A percentile compares a stretch with the other conserved stretches of the same genome.
Conservation (phyloP, 2,329 filamentous ascomycete genomes). For the Coniochaeta sp. region DNA sequence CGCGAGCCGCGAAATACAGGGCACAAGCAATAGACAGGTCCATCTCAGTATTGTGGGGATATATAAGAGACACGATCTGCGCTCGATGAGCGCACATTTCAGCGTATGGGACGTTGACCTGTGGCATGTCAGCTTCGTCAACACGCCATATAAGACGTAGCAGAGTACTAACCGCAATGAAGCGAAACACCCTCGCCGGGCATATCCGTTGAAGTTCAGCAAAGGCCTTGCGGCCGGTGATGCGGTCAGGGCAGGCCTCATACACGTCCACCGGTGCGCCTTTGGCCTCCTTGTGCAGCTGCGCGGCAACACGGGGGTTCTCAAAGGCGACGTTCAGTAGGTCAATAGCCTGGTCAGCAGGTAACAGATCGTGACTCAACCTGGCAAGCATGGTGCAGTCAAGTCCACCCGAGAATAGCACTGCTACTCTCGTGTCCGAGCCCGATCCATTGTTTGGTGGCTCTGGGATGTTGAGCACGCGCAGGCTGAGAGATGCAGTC, state of each 20-base stretch:
- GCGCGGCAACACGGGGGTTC: slow-evolving; percentile 69
- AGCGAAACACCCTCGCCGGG: slow-evolving; percentile 68
- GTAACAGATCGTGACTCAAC: slow-evolving; percentile 70
- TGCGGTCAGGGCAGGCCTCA: slow-evolving; percentile 82
- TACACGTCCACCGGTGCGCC: slow-evolving; percentile 41
- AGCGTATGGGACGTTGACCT: slow-evolving; percentile 75
- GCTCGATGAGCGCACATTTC: slow-evolving; percentile 64
- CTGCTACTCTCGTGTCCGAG: slow-evolving; percentile 53
- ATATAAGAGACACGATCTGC: slow-evolving; percentile 69
- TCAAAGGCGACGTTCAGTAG: slow-evolving; percentile 95
- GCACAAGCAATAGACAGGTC: slow-evolving; percentile 90
- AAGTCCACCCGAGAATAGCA: slow-evolving; percentile 90
- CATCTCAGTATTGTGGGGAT: slow-evolving; percentile 97
- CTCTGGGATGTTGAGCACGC: slow-evolving; percentile 59
- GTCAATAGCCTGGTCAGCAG: slow-evolving; percentile 64
- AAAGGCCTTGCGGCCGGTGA: slow-evolving; percentile 76
- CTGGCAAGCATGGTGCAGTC: slow-evolving; percentile 88
- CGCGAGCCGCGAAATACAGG: slow-evolving; percentile 89
- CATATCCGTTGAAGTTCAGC: slow-evolving; percentile 66
- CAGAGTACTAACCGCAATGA: slow-evolving; percentile 54
- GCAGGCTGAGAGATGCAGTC: slow-evolving; percentile 52
- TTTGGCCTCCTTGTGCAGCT: slow-evolving; percentile 31
- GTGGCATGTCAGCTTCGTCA: slow-evolving; percentile 1
- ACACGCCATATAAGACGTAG: neutral
- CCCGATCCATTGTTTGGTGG: slow-evolving; percentile 26